These are phyloP conservation scores for Wickerhamomyces sydowiorum DNA, from an alignment of 805 yeast genomes.

Conservation along the genomic window DNA sequence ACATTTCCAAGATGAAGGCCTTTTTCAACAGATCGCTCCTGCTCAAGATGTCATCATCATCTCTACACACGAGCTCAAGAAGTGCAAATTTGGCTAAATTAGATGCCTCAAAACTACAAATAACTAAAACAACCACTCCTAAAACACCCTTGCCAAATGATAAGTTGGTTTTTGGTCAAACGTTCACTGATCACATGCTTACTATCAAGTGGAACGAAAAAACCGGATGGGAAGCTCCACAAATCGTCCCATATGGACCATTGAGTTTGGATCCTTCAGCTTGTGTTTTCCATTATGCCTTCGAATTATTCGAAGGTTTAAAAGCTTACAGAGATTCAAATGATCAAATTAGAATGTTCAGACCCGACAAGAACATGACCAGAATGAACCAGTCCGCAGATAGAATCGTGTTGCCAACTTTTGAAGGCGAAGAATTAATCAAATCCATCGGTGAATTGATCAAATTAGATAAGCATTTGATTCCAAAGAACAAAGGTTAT, in stretches of 20 bases:
- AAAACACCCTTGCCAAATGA: slow-evolving; percentile 54
- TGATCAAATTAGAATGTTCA: slow-evolving; percentile 73
- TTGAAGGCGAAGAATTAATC: slow-evolving; percentile 72
- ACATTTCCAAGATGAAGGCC: slow-evolving; percentile 1
- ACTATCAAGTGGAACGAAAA: slow-evolving; percentile 74
- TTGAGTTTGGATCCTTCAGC: slow-evolving; percentile 80
- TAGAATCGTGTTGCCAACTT: slow-evolving; percentile 84
- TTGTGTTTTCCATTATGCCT: slow-evolving; percentile 90
- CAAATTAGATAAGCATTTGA: slow-evolving; percentile 65
- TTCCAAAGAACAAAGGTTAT: slow-evolving; percentile 85
- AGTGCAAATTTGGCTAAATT: slow-evolving; percentile 31
- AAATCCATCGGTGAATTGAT: slow-evolving; percentile 74
- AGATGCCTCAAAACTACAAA: slow-evolving; percentile 47
- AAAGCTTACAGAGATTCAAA: slow-evolving; percentile 75
- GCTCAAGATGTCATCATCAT: slow-evolving; percentile 2
- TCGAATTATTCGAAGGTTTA: slow-evolving; percentile 92
- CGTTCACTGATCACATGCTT: slow-evolving; percentile 87
- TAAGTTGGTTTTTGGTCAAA: slow-evolving; percentile 61
- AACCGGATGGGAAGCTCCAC: slow-evolving; percentile 86
- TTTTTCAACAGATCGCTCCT: background rate
- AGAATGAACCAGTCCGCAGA: slow-evolving; percentile 87
- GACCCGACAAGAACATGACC: slow-evolving; percentile 88
- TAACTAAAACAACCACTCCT: slow-evolving; percentile 43
- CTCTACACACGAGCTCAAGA: slow-evolving; percentile 8
- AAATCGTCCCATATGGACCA: slow-evolving; percentile 78